Evolutionary conservation across 192 early-diverging fungal genomes (phyloP).

Genomic region (Paraglomus occultum): DNA sequence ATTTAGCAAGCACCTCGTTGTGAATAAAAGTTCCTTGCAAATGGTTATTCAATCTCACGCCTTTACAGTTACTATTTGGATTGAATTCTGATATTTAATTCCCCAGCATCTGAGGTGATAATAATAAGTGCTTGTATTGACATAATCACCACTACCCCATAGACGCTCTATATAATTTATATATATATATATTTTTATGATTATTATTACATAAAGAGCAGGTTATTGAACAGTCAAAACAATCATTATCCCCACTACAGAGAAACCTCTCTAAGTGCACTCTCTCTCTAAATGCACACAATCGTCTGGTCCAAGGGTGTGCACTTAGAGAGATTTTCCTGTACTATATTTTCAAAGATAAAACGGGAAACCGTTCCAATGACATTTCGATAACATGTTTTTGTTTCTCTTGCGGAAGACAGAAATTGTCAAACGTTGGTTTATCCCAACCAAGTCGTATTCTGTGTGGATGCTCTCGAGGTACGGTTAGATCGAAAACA

Average conservation of each 20-base stretch:
- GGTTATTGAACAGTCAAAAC: background rate
- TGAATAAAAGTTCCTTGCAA: too few species aligned
- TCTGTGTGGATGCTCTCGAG: background rate
- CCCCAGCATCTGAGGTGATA: background rate
- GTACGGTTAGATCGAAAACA: slow-evolving; percentile 19
- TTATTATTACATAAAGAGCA: slow-evolving; percentile 5
- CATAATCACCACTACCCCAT: slow-evolving; percentile 17
- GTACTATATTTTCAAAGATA: slow-evolving; percentile 26
- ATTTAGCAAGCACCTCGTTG: too few species aligned
- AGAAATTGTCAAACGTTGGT: background rate
- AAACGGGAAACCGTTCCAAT: slow-evolving; percentile 4
- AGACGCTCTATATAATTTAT: background rate
- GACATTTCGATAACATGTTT: slow-evolving; percentile 20
- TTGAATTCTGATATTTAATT: background rate
- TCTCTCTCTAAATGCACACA: too few species aligned
- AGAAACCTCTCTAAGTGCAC: too few species aligned
- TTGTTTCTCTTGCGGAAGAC: slow-evolving; percentile 15
- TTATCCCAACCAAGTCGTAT: too few species aligned
- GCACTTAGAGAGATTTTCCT: too few species aligned
- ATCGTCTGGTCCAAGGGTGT: too few species aligned
- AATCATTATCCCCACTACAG: slow-evolving; percentile 11
- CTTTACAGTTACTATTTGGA: background rate
- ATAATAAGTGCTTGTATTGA: slow-evolving; percentile 22
- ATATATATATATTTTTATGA: background rate
- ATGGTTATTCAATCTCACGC: too few species aligned